Base-by-base conservation (phyloP, 139 green algal genomes). In the Haematococcus lacustris region DNA sequence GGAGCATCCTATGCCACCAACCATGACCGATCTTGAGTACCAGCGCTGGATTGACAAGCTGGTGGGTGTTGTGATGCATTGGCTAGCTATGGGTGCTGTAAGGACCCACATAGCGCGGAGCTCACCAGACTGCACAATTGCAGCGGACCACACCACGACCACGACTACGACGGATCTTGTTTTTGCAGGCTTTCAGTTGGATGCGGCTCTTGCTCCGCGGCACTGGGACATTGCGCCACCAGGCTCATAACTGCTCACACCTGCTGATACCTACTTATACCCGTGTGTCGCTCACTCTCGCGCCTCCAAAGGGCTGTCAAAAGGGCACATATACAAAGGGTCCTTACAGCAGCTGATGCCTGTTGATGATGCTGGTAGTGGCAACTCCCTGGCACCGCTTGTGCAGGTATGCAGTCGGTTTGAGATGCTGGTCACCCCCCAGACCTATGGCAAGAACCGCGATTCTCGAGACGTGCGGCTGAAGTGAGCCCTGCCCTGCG, bases 381-480 rank as follows among this genome's bases (percentile, higher is more conserved):
- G n/a, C n/a, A n/a, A n/a, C n/a, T n/a, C n/a, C n/a, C n/a, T n/a
- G n/a, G n/a, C n/a, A 2, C 51, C 39, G 25, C 32, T 6, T 70
- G 65, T 32, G 32, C 65, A 70, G 38, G 35, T 33, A 4, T 33
- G 4, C 32, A 63, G 32, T 71, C 80, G 80, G 71, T 84, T 84
- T 72, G 78, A 84, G 78, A 78, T 80, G 73, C 71, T 84, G 51
- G 68, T 82, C 61, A 78, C 71, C 50, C 72, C 77, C 33, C 77
- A 82, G 67, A 76, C 77, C 23, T 82, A 82, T 61, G 77, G 71
- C 71, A 82, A 76, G 68, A 78, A 78, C 72, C 66, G 72, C 30
- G 41, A 30, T 38, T 77, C 67, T 3, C 77, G 75, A 43, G 79
- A 84, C 74, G 38, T 84, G 73, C 65, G 79, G 1, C 66, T 79